Evolutionary conservation across 192 early-diverging fungal species (phyloP), one percentile per base, ranked within the genome.

Genomic region (Glomus cerebriforme): DNA sequence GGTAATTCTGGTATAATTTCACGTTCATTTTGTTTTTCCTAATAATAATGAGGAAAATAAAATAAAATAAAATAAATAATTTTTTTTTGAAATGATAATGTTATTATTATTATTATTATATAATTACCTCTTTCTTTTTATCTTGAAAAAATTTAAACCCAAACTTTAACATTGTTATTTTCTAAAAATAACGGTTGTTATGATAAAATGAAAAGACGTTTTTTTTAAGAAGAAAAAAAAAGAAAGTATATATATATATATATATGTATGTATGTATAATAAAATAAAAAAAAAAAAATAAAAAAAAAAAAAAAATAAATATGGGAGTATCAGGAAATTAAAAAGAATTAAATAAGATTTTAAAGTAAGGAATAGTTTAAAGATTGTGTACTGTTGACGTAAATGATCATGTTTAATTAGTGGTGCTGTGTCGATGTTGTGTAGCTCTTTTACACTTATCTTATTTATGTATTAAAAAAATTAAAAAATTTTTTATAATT

Each of bases 91-190:
- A 19, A 70, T 7, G 15, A 24, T 8, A 24, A 27, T 2, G 47
- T 47, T 1, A 19, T 69, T 3, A 43, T 24, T 39, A 7, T 39
- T 43, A n/a, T 39, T 39, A 19, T 37, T 8, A 35, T 35, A 47
- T n/a, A 77, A 2, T 47, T 77, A 77, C 75, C 75, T 77, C 75
- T 67, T 54, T 77, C 24, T 63, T 77, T 77, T 26, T 77, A 49
- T 77, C 75, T 31, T 19, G 12, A 54, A 77, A 54, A n/a, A 76
- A 27, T 76, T 64, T 76, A 15, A 77, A 32, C 49, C 64, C 64
- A 77, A 67, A 67, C n/a, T 66, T 77, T 10, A 77, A 35, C 75
- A 77, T 77, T 69, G 15, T n/a, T 26, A 26, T 24, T 26, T 24
- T 60, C 15, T 60, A 13, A 13, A 45, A 47, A 47, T 13, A 35